phyloP scores from a whole-genome alignment of 768 basidiomycete species.

The Sistotremastrum niveocremeum region DNA sequence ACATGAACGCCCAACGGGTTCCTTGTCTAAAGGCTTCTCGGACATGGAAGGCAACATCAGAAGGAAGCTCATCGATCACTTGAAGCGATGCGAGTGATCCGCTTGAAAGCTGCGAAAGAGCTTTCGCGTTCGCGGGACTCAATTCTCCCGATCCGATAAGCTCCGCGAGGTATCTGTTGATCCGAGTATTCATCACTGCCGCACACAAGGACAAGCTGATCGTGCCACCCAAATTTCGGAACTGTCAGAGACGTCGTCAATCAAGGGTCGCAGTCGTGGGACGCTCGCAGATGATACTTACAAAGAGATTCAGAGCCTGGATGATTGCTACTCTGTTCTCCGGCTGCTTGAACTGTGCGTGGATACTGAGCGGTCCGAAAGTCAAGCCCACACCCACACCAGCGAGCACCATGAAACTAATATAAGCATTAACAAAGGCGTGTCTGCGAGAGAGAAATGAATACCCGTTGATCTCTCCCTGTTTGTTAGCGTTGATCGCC shows the following conservation, averaged over 20 bases:
- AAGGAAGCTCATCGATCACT: constrained; percentile 23
- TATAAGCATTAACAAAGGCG: too few species aligned
- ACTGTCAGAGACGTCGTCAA: constrained; percentile 18
- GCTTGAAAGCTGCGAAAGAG: constrained; percentile 13
- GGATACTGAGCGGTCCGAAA: constrained; percentile 25
- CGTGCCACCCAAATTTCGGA: constrained; percentile 36
- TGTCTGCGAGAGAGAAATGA: too few species aligned
- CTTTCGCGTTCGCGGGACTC: constrained; percentile 14
- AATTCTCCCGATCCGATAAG: constrained; percentile 17
- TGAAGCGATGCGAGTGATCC: constrained; percentile 20
- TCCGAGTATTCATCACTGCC: constrained; percentile 32
- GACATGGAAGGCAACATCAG: constrained; percentile 20
- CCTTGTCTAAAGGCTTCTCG: constrained; percentile 28
- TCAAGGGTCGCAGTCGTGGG: background rate
- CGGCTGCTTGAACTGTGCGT: constrained; percentile 32
- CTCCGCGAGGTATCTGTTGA: constrained; percentile 19
- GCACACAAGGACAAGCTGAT: constrained; percentile 40
- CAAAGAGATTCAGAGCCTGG: constrained; percentile 32
- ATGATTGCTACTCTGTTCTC: constrained; percentile 27
- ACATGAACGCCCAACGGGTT: constrained; percentile 30
- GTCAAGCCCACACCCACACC: constrained; percentile 31
- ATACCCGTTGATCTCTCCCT: background rate
- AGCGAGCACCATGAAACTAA: constrained; percentile 26
- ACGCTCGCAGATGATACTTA: constrained; percentile 15
- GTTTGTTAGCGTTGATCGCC: constrained; percentile 9